Base-by-base conservation (phyloP, 2,329 filamentous ascomycete species). In the Clonostachys sp. region DNA sequence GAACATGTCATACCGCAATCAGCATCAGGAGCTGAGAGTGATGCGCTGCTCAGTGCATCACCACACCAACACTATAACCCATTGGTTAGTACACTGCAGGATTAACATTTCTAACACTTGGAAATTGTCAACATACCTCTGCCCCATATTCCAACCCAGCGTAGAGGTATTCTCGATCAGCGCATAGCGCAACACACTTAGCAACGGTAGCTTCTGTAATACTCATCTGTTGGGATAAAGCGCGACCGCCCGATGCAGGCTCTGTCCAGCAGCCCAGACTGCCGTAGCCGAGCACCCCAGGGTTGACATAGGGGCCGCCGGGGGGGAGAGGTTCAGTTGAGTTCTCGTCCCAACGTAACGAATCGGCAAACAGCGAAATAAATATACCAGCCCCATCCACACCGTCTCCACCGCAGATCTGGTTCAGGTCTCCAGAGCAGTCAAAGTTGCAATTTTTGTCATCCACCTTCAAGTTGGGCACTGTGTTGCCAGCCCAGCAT, bases 351-450 rank as follows among this genome's bases (percentile, higher is more conserved):
- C 53, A 63, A 8, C 58, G 55, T 2, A 59, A 35, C 0, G 59
- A 53, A 45, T 70, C 65, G 5, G 69, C 71, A 45, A 77, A 80
- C 2, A 80, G 53, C 40, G 71, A 80, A 46, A 81, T 67, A 58
- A 68, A 75, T 7, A 66, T 49, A 34, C 66, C 64, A 8, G 62
- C 63, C 9, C 54, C 57, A 3, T 57, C 55, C 5, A 58, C 51
- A 1, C 67, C 75, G 44, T 78, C 72, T 3, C 78, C 78, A 44
- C 79, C 78, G 41, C 79, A 83, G 14, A 73, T 66, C 54, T 80
- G 65, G 49, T 72, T 70, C 30, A 72, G 48, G 41, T 74, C 68
- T 2, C 77, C 78, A 0, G 62, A 54, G 50, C 79, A 83, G 36
- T 68, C 57, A 48, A 67, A 80, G 60, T 76, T 75, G 61, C 79